Base-by-base conservation (phyloP, 2,329 filamentous ascomycete genomes). In the Chaetoscypha palmicola region DNA sequence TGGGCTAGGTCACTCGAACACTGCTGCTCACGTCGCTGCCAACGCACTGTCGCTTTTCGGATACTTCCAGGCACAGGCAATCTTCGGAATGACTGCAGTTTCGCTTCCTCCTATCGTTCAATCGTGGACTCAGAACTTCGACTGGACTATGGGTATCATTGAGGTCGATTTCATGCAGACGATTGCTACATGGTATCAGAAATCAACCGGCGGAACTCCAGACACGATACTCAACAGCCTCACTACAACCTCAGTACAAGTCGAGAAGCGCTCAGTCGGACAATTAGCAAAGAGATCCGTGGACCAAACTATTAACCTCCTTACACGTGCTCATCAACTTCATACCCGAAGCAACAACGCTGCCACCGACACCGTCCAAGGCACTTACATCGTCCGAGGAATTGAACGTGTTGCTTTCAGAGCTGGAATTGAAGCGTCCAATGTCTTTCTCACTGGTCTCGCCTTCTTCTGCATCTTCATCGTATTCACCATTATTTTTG, bases 131-230 rank as follows among this genome's bases (percentile, higher is more conserved):
- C 90, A 96, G 68, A 91, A 96, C 67, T 96, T 97, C 69, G 86
- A 94, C 62, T 97, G 91, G 91, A 94, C 84, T 60, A 92, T 97
- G 87, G 91, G 91, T 57, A 89, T 97, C 58, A 94, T 97, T 58
- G 77, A 78, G 40, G 74, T 96, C 32, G 73, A 72, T n/a, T 96
- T 94, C 64, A 77, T 96, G 68, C 88, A 97, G 68, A 73, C 72
- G 37, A 86, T 95, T 59, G 86, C 87, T 49, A 94, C 89, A 26
- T 97, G 91, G 91, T 97, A 96, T 63, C 90, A 95, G 68, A 85
- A 90, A 49, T 78, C 91, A 2, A 97, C 91, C 2, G 91, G 91
- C 41, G 91, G 91, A 51, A 88, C 77, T 1, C 86, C 91, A 0
- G 81, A 87, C 3, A 85, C 79, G 12, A 73, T 94, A 24, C 77